Conservation (phyloP, 441 rosid species). For the Pelargonium australe region DNA sequence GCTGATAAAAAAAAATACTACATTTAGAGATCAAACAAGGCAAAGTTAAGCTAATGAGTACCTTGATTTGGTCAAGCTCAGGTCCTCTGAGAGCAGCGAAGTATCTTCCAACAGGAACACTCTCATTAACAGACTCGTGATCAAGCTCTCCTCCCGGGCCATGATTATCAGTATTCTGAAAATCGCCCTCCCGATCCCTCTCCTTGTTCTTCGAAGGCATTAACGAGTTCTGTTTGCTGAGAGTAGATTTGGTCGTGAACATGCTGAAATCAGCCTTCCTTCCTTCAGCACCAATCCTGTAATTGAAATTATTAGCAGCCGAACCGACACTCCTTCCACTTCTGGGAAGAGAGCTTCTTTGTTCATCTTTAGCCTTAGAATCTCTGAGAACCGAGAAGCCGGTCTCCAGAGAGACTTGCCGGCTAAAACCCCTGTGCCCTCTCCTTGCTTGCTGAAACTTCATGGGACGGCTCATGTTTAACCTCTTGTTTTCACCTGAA, state of each 20-base stretch:
- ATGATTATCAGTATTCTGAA: conserved; percentile 30
- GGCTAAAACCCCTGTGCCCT: background rate
- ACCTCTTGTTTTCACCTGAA: background rate
- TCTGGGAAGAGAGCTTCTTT: conserved; percentile 1
- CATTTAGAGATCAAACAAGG: background rate
- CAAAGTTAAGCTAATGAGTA: conserved; percentile 16
- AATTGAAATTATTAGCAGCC: background rate
- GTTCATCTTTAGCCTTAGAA: background rate
- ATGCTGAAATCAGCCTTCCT: background rate
- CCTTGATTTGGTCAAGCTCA: conserved; percentile 92
- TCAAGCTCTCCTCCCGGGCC: conserved; percentile 27
- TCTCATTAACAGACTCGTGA: conserved; percentile 44
- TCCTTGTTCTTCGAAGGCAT: conserved; percentile 49
- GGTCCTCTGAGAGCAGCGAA: conserved; percentile 95
- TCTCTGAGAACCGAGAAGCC: background rate
- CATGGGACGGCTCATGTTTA: background rate
- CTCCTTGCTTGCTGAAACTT: background rate
- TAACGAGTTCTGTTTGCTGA: conserved; percentile 31
- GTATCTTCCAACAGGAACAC: conserved; percentile 92
- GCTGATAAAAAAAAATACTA: too few species aligned
- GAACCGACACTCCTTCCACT: background rate
- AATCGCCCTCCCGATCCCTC: conserved; percentile 33
- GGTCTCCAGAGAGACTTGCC: background rate
- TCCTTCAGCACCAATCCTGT: background rate
- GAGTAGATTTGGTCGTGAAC: background rate